These are phyloP conservation scores for Starmerella bombicola DNA, from an alignment of 805 yeast species.

Conservation along the genomic window DNA sequence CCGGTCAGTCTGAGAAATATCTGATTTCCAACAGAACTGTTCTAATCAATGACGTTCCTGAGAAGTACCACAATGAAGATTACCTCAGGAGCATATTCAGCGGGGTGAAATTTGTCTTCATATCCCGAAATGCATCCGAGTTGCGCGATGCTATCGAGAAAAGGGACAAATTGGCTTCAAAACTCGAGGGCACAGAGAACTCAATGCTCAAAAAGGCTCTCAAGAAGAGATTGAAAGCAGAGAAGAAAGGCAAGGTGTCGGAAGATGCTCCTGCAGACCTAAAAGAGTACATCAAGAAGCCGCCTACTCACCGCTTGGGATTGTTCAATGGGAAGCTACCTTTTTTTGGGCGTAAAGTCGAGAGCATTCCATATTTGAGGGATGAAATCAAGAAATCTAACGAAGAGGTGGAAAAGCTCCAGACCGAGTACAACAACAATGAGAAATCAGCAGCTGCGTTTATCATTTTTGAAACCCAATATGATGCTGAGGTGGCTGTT, in stretches of 20 bases:
- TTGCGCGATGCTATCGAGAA: conserved; percentile 44
- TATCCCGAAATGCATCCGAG: conserved; percentile 49
- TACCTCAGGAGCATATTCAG: conserved; percentile 64
- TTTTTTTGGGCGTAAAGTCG: conserved; percentile 70
- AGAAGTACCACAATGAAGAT: conserved; percentile 53
- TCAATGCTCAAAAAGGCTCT: conserved; percentile 47
- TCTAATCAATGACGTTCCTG: conserved; percentile 72
- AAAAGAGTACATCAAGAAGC: conserved; percentile 56
- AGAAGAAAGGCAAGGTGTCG: conserved; percentile 43
- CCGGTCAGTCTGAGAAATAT: conserved; percentile 70
- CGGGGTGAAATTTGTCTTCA: conserved; percentile 74
- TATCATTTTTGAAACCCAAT: conserved; percentile 68
- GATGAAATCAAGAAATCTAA: conserved; percentile 59
- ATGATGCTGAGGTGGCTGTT: conserved; percentile 77
- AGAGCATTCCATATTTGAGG: conserved; percentile 62
- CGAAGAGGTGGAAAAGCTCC: conserved; percentile 47
- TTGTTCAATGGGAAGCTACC: conserved; percentile 28
- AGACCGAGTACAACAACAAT: conserved; percentile 39
- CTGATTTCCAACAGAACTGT: conserved; percentile 69
- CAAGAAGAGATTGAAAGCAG: conserved; percentile 49
- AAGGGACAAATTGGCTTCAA: conserved; percentile 47
- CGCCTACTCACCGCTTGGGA: conserved; percentile 63
- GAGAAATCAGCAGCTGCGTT: conserved; percentile 74
- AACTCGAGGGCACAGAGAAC: conserved; percentile 57
- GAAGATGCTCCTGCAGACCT: conserved; percentile 17